Percentiles rank a stretch among this genome's conserved stretches.
Evolutionary conservation across 176 grass and related monocot species (phyloP).

Genomic region (Carex pumila): DNA sequence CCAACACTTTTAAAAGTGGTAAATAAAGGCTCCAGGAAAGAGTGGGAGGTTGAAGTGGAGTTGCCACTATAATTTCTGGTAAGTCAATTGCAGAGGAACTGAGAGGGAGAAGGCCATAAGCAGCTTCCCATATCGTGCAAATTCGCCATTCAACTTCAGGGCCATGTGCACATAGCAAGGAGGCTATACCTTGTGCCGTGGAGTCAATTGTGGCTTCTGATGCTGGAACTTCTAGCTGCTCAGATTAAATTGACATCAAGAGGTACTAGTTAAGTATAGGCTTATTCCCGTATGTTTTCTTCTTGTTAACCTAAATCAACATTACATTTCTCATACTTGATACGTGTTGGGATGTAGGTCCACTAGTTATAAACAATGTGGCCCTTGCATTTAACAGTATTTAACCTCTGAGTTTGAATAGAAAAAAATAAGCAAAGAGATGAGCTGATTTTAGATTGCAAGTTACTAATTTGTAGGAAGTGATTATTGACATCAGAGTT

Average conservation of each 20-base stretch:
- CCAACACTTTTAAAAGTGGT: slow-evolving; percentile 86
- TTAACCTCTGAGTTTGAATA: neutral
- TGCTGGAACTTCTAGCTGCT: slow-evolving; percentile 72
- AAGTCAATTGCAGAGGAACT: slow-evolving; percentile 96
- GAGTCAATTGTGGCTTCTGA: slow-evolving; percentile 92
- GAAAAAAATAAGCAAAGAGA: neutral
- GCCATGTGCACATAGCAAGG: slow-evolving; percentile 88
- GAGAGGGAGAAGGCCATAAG: slow-evolving; percentile 90
- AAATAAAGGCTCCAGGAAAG: slow-evolving; percentile 91
- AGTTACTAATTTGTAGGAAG: neutral
- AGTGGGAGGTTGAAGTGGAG: slow-evolving; percentile 92
- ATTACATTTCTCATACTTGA: slow-evolving; percentile 1
- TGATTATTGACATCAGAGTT: neutral
- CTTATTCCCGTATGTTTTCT: neutral
- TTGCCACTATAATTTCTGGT: slow-evolving; percentile 90
- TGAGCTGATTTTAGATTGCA: neutral
- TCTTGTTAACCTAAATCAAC: neutral
- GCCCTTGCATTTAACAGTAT: neutral
- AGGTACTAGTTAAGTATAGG: neutral
- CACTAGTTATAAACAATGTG: neutral
- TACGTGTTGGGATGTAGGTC: neutral
- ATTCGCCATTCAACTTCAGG: slow-evolving; percentile 99
- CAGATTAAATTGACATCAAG: slow-evolving; percentile 23
- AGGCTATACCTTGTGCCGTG: slow-evolving; percentile 98
- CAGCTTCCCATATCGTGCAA: slow-evolving; percentile 98